These are phyloP conservation scores for Lactarius hengduanensis DNA, from an alignment of 768 basidiomycete species.

Conservation along the genomic window DNA sequence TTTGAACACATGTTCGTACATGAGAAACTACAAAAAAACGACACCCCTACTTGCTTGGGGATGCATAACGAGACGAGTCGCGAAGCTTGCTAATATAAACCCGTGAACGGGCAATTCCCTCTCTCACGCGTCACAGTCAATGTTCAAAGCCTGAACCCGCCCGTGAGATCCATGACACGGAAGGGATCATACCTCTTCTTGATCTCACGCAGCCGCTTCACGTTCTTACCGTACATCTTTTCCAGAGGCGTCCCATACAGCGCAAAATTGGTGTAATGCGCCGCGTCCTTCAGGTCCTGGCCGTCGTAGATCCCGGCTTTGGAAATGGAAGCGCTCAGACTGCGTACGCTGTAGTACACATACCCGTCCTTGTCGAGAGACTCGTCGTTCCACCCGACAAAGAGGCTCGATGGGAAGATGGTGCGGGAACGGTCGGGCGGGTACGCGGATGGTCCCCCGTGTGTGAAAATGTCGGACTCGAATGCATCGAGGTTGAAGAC, in stretches of 20 bases:
- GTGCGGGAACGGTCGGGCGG: conserved; percentile 18
- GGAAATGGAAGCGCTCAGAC: conserved; percentile 41
- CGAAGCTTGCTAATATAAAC: background rate
- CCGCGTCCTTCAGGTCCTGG: conserved; percentile 39
- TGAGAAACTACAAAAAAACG: background rate
- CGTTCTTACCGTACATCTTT: conserved; percentile 50
- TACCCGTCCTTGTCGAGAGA: conserved; percentile 43
- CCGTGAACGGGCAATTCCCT: background rate
- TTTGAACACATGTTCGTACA: background rate
- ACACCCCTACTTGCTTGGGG: background rate
- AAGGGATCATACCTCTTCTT: conserved; percentile 52
- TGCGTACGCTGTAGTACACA: conserved; percentile 42
- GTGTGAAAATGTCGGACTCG: conserved; percentile 12
- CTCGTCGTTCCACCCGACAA: conserved; percentile 45
- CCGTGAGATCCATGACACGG: conserved; percentile 62
- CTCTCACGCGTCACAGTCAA: background rate
- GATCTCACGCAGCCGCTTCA: conserved; percentile 41
- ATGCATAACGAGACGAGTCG: background rate
- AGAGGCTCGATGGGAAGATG: conserved; percentile 19
- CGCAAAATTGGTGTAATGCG: conserved; percentile 62
- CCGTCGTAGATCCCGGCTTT: conserved; percentile 42
- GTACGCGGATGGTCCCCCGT: conserved; percentile 19
- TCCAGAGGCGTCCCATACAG: conserved; percentile 48
- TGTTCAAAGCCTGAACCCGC: conserved; percentile 51
- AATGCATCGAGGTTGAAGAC: conserved; percentile 37